Base-by-base conservation (phyloP, 2,329 filamentous ascomycete species). In the Tothia fuscella region DNA sequence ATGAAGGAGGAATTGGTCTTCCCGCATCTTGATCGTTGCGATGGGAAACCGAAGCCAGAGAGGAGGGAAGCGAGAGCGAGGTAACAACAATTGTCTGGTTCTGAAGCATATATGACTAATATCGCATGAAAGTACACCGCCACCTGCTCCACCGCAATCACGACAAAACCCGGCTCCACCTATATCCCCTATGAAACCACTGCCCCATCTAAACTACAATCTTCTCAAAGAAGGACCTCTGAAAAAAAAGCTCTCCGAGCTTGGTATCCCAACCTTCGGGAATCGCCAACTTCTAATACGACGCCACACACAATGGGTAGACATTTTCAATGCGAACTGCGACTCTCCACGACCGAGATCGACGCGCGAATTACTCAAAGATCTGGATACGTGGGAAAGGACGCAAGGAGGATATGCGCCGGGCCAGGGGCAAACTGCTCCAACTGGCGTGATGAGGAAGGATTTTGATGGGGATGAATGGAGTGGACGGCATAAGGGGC, bases 251-350 rank as follows among this genome's bases (percentile, higher is more conserved):
- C 65, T 98, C 31, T 59, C 67, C 14, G 86, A 94, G 3, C 67
- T 91, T 1, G 86, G 88, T 1, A 78, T 96, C 43, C 80, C 85
- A 0, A 72, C 70, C 7, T 68, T 65, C 46, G 91, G 91, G 1
- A 61, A 71, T 1, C 80, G 80, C 34, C 65, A 71, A 34, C 67
- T 88, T 1, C 67, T 96, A 41, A 81, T 89, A 56, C 74, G 72
- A 49, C 75, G 93, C 14, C 88, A 96, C 54, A 84, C 76, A 19
- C 91, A 98, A 60, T 98, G 88, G 88, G 72, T 91, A 39, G 95
- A 91, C 28, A 64, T 98, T 14, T 95, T 86, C 82, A 98, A 98
- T 58, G 84, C 93, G 9, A 98, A 98, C 56, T 94, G 87, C 61
- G 91, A 98, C 59, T 82, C 88, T 2, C 74, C 73, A 26, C 66